Base-by-base conservation (phyloP, 768 basidiomycete genomes). In the Dentipellis fragilis region DNA sequence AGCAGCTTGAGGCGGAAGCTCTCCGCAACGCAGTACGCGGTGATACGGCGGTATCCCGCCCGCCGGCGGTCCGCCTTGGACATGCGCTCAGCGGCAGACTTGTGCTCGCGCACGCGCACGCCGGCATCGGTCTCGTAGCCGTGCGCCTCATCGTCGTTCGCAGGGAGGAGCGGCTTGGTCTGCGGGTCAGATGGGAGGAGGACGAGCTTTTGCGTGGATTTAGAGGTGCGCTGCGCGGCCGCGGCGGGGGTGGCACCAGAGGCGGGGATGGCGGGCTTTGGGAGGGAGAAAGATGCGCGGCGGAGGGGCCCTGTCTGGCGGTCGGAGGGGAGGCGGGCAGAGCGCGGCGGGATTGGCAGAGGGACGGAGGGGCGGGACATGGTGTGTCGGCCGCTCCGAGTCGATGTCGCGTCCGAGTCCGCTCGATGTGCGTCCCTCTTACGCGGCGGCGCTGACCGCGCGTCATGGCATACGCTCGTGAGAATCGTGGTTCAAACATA, bases 121-220 rank as follows among this genome's bases (percentile, higher is more conserved):
- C 45, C 42, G 4, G 54, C 54, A 45, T 54, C 54, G 10, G 54
- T 54, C 23, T 50, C 47, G 36, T 50, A 55, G 35, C 54, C 54
- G 38, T 49, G 48, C 10, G 34, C 48, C 17, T 49, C 45, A 10
- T 54, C 42, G 5, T 47, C 54, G 3, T 37, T 17, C 34, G 34
- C 34, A 11, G 52, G 52, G 10, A 19, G 77, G 1, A 77, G 64
- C 0, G 90, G 86, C 55, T 81, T 83, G 0, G 91, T 90, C 67
- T 97, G 93, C 1, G 92, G 90, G 23, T 84, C 92, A 39, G 90
- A 90, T 0, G 93, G 93, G 7, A 97, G 79, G 16, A 90, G 77
- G 12, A 97, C 93, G 56, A 93, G 87, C 64, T 89, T 90, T 62
- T 94, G 91, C 0, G 85, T 87, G 0, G 88, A 93, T 72, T 96